Evolutionary conservation across 2,329 filamentous ascomycete species (phyloP).

Genomic region (Grosmannia penicillata): DNA sequence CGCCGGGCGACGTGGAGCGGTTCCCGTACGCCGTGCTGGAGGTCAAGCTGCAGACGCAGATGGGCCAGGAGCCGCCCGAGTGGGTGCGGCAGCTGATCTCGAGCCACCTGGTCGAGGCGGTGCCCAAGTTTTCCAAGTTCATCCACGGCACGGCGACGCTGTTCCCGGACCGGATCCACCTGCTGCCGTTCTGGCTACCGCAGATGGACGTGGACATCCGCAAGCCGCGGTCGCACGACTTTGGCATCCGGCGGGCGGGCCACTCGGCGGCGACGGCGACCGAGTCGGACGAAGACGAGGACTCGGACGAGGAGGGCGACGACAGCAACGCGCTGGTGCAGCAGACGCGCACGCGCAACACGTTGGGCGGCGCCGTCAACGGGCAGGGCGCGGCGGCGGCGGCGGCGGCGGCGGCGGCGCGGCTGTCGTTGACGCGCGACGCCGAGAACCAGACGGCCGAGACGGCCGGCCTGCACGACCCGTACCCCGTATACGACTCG

Average conservation of each 20-base stretch:
- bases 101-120: constrained; percentile 93
- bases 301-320: constrained; percentile 48
- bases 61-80: constrained; percentile 84
- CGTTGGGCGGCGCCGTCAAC: not conserved
- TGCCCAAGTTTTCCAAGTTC: constrained; percentile 98
- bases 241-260: constrained; percentile 73
- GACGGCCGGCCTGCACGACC: constrained; percentile 41
- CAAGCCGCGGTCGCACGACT: constrained; percentile 76
- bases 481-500: constrained; percentile 83
- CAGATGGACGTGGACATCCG: constrained; percentile 98
- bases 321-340: constrained; percentile 39
- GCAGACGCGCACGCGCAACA: constrained; percentile 17
- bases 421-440: too few relatives aligned
- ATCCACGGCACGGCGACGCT: constrained; percentile 86
- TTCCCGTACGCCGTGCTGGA: constrained; percentile 96
- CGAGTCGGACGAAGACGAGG: constrained; percentile 49
- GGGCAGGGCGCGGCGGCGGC: constrained; percentile 8
- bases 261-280: constrained; percentile 67
- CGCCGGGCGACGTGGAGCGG: constrained; percentile 67
- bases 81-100: constrained; percentile 91
- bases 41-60: constrained; percentile 93
- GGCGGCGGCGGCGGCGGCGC: constrained; percentile 16
- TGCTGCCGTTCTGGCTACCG: constrained; percentile 93
- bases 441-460: constrained; percentile 71
- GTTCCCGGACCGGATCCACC: constrained; percentile 73